Conservation (phyloP, 306 rosid genomes). For the Cucurbita pepo region DNA sequence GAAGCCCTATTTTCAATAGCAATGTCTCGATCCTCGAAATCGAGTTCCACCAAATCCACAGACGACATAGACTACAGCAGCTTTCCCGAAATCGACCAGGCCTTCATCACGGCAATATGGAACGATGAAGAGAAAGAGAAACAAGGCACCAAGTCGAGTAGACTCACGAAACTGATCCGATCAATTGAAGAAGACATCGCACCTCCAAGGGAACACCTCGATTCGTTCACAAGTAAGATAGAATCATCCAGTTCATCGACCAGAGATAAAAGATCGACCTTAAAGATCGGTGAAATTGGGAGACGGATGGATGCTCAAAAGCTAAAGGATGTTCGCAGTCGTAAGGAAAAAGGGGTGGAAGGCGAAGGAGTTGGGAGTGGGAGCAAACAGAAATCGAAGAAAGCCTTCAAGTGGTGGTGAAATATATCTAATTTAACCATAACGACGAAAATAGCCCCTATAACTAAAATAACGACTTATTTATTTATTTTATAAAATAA, state of each 20-base stretch:
- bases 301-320: background rate
- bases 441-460: background rate
- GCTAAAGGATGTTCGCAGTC: background rate
- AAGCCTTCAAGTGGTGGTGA: background rate
- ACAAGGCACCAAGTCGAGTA: background rate
- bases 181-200: background rate
- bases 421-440: background rate
- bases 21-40: background rate
- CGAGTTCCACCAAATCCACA: background rate
- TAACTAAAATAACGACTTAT: background rate
- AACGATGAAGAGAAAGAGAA: background rate
- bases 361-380: background rate
- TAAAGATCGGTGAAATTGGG: background rate
- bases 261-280: no score
- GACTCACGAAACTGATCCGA: background rate
- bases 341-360: background rate
- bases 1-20: background rate
- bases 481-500: no score
- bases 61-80: background rate
- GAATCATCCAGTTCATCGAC: background rate
- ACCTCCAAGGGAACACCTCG: background rate
- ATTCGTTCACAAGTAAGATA: background rate
- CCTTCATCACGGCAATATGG: background rate
- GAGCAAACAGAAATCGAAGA: background rate
- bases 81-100: background rate